phyloP scores from a whole-genome alignment of 257 asterid genomes.

The Solanum piurae region DNA sequence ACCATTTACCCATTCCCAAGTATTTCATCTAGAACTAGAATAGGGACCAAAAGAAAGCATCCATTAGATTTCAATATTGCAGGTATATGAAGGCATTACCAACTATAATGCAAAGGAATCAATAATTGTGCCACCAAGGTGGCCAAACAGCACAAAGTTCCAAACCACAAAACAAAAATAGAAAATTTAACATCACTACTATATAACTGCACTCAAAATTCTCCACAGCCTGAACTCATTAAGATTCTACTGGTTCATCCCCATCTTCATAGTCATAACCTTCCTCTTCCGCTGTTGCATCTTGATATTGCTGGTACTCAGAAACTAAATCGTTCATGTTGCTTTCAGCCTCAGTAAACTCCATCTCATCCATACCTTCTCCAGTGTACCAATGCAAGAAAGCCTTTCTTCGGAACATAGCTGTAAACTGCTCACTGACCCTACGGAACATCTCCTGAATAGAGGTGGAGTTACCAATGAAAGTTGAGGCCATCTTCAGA shows the following conservation, averaged over 20 bases:
- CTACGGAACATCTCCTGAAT: conserved; percentile 4
- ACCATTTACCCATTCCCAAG: not conserved
- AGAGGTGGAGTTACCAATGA: not conserved
- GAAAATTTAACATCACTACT: not conserved
- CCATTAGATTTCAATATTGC: not conserved
- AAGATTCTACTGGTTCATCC: not conserved
- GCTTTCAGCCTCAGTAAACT: conserved; percentile 3
- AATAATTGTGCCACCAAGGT: not conserved
- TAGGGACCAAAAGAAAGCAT: not conserved
- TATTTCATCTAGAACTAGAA: not conserved
- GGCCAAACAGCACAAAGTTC: not conserved
- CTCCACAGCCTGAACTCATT: not conserved
- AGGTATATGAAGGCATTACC: not conserved
- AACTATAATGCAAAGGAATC: not conserved
- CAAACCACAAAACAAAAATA: not conserved
- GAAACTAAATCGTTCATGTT: conserved; percentile 1
- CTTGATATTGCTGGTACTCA: conserved; percentile 3
- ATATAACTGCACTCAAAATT: not conserved
- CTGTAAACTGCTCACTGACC: conserved; percentile 2
- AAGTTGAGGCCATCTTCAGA: conserved; percentile 5
- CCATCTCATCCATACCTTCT: conserved; percentile 3
- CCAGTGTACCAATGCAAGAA: conserved; percentile 6
- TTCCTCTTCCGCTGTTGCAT: not conserved
- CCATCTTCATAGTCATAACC: not conserved
- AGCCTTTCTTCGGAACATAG: conserved; percentile 4